These are phyloP conservation scores for Porcisia deanei DNA, from an alignment of 208 protist genomes.

Conservation along the genomic window DNA sequence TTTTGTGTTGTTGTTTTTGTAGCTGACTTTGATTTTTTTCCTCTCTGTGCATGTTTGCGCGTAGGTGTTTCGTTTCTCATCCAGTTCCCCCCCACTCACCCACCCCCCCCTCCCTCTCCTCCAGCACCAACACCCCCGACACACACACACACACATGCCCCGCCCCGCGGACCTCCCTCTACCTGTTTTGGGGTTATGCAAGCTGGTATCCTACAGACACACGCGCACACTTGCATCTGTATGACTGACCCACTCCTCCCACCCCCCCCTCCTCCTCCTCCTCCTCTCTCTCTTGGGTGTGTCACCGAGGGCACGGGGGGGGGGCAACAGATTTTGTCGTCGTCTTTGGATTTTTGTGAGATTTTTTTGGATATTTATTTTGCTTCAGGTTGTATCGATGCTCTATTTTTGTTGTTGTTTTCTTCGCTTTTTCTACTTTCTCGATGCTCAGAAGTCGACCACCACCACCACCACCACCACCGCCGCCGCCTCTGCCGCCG, in stretches of 20 bases:
- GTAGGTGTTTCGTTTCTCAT: not conserved
- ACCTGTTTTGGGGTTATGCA: no score
- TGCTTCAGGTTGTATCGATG: not conserved
- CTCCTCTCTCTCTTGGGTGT: not conserved
- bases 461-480: not conserved
- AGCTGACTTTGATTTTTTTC: not conserved
- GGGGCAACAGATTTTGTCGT: not conserved
- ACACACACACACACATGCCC: no score
- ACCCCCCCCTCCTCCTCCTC: not conserved
- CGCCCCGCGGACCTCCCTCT: no score
- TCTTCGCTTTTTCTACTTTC: not conserved
- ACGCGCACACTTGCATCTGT: not conserved
- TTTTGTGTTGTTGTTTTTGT: not conserved
- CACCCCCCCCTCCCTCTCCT: not conserved
- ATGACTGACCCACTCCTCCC: not conserved
- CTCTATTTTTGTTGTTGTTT: not conserved
- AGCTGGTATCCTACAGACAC: no score
- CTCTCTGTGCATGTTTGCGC: constrained; percentile 1
- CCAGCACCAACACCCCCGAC: no score
- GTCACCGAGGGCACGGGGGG: not conserved
- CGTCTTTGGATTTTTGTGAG: not conserved
- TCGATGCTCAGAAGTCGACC: no score
- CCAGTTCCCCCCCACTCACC: not conserved
- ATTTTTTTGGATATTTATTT: not conserved
- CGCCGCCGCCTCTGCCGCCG: no score